phyloP scores from a whole-genome alignment of 2,329 filamentous ascomycete species.

The Apiospora koreana region DNA sequence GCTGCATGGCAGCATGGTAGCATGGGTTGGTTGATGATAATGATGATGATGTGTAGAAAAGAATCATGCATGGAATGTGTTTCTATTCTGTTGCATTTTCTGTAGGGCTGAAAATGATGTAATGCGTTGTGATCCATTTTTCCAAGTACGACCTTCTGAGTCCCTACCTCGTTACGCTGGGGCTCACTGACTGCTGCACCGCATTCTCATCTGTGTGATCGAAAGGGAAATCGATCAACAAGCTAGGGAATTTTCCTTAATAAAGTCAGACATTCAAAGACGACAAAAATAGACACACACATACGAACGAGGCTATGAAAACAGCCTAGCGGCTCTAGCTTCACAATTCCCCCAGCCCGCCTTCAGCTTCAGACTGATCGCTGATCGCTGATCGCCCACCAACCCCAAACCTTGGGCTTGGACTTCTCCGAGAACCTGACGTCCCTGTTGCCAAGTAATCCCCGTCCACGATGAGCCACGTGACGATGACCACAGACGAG shows the following conservation, averaged over 20 bases:
- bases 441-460: neutral
- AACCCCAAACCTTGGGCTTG: neutral
- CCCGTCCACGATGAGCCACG: conserved; percentile 1
- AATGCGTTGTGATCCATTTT: neutral
- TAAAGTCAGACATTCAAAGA: neutral
- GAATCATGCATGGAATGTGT: neutral
- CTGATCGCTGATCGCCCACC: neutral
- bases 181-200: neutral
- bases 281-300: neutral
- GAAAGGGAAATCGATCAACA: neutral
- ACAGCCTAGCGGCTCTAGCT: neutral
- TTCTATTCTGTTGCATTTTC: conserved; percentile 4
- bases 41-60: neutral
- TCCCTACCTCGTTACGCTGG: neutral
- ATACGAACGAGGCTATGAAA: neutral
- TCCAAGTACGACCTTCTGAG: neutral
- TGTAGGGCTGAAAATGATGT: conserved; percentile 6
- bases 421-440: neutral
- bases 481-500: neutral
- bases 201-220: neutral
- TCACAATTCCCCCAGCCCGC: neutral
- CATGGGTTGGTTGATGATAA: neutral
- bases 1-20: too few relatives aligned
- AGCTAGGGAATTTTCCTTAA: neutral
- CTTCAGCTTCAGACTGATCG: neutral